Percentiles rank a stretch among this genome's conserved stretches.
Conservation (phyloP, 139 green algal species). For the Limnomonas spitsbergensis region DNA sequence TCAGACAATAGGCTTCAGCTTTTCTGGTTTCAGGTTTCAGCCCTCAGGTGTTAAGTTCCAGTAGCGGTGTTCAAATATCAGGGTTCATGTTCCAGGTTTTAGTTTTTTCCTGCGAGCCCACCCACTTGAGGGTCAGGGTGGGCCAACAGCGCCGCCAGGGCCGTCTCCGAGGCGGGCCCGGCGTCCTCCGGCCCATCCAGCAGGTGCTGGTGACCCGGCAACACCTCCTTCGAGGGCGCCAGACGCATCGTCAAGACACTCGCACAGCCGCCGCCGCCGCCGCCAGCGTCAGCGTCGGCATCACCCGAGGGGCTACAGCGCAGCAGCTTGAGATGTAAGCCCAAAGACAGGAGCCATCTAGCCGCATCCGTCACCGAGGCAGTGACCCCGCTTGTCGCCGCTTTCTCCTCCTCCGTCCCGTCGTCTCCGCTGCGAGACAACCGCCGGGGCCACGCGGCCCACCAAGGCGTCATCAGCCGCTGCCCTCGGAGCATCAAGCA, state of each 20-base stretch:
- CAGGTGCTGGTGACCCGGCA: background rate
- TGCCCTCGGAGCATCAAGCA: constrained; percentile 13
- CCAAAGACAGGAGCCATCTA: background rate
- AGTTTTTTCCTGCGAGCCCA: too few relatives aligned
- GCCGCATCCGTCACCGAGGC: too few relatives aligned
- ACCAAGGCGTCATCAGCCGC: background rate
- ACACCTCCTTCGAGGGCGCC: background rate
- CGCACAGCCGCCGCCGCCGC: background rate
- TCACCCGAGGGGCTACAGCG: background rate
- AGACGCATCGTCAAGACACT: background rate
- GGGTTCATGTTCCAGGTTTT: too few relatives aligned
- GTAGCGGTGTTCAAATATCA: too few relatives aligned
- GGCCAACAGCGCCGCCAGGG: background rate
- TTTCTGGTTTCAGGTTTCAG: too few relatives aligned
- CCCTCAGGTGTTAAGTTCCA: too few relatives aligned
- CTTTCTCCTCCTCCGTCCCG: too few relatives aligned
- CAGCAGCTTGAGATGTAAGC: background rate
- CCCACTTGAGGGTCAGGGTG: background rate
- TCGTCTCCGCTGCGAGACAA: background rate
- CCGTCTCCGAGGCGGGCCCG: background rate
- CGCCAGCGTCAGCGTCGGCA: too few relatives aligned
- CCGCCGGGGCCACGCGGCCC: background rate
- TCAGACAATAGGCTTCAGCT: too few relatives aligned
- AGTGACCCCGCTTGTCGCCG: too few relatives aligned
- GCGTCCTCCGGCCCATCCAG: background rate